These are phyloP conservation scores for Pseudogymnoascus sp. DNA, from an alignment of 2,329 filamentous ascomycete genomes.

Conservation along the genomic window DNA sequence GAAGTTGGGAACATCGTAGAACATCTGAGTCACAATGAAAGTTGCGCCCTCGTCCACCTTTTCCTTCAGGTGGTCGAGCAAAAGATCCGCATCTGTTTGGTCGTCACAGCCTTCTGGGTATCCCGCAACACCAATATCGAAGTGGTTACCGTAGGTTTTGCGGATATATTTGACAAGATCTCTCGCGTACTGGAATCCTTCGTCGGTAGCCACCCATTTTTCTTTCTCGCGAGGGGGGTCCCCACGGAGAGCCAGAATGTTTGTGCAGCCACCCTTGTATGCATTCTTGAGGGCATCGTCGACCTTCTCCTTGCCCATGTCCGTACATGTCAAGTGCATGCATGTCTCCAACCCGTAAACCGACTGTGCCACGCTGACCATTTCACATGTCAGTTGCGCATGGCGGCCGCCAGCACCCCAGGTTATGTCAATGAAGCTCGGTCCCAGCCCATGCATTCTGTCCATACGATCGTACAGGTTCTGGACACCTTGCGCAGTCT, in stretches of 20 bases:
- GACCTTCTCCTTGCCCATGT: conserved; percentile 91
- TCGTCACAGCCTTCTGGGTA: conserved; percentile 96
- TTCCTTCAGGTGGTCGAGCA: conserved; percentile 91
- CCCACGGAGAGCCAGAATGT: conserved; percentile 88
- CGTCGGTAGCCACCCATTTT: conserved; percentile 83
- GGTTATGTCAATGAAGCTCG: conserved; percentile 95
- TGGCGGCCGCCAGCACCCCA: conserved; percentile 94
- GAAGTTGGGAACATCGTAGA: conserved; percentile 96
- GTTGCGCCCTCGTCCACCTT: conserved; percentile 91
- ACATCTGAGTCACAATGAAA: conserved; percentile 98
- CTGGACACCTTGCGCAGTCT: conserved; percentile 94
- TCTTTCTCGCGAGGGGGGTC: conserved; percentile 92
- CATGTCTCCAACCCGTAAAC: conserved; percentile 96
- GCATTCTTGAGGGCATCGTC: conserved; percentile 81
- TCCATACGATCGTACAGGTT: conserved; percentile 99
- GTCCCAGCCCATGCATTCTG: conserved; percentile 91
- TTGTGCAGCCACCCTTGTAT: conserved; percentile 93
- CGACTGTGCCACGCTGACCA: conserved; percentile 92
- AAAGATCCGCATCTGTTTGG: conserved; percentile 74
- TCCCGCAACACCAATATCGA: conserved; percentile 94
- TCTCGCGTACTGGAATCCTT: conserved; percentile 83
- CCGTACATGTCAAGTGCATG: conserved; percentile 98
- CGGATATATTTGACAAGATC: conserved; percentile 77
- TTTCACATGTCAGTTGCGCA: conserved; percentile 90
- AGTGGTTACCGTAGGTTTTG: conserved; percentile 75